Evolutionary conservation across 495 filamentous ascomycete species (phyloP), one percentile per base, ranked within the genome.

Genomic region (Penicillium salamii): DNA sequence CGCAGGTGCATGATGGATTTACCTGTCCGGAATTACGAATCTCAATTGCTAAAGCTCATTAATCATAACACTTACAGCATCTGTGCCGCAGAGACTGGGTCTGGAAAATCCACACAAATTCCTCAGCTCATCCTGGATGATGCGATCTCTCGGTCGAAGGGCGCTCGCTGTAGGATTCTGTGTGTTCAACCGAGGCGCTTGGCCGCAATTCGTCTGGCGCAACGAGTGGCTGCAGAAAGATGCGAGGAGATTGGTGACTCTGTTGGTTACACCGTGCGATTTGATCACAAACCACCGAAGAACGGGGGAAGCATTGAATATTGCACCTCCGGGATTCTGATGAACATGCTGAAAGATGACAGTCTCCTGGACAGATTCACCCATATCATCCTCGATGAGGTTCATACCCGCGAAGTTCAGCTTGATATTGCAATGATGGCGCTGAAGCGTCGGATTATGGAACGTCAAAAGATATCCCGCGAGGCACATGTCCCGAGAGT

Each of bases 31-130:
- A 32, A 32, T 7, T 32, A 32, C 12, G 29, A 3, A 32, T 7
- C 5, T 7, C 3, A 32, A 13, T 63, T 84, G 14, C 53, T 83
- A 7, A 62, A 77, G 1, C 59, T 80, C 42, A 63, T 84, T 39
- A 57, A 70, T 7, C 67, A 72, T 17, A 70, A 80, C 47, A 57
- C 67, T 0, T 78, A 75, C 53, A 75, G 71, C 47, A 77, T 84
- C 33, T 69, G 84, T 39, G 70, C 76, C 39, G 80, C 78, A 28
- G 77, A 77, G 18, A 83, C 81, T 36, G 81, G 81, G 15, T 75
- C 73, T 40, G 81, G 81, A 35, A 84, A 84, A 55, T 83, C 80
- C 1, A 84, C 81, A 2, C 81, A 84, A 61, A 68, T 83, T 9
- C 81, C 81, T 17, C 81, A 84, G 50, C 79, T 83, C 11, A 48